A percentile compares a stretch with the other conserved stretches of the same genome.
Evolutionary conservation across 768 basidiomycete genomes (phyloP).

Genomic region (Hortiboletus flavorubellus): DNA sequence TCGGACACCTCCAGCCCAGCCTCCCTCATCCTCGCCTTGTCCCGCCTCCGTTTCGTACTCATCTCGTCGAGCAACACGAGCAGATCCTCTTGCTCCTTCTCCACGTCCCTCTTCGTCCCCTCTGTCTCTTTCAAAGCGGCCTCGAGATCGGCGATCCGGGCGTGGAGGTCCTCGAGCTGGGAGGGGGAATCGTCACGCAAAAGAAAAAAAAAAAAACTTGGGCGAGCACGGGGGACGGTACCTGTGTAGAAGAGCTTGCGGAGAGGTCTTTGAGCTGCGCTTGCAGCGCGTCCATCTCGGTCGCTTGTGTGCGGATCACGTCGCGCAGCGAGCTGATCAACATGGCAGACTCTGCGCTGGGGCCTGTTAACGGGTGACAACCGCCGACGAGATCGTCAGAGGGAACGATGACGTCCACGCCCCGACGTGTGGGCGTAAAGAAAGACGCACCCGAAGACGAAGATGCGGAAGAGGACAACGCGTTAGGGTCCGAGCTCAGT

Average conservation of each 20-base stretch:
- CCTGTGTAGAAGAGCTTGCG: conserved; percentile 38
- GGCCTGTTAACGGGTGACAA: conserved; percentile 36
- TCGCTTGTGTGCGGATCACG: conserved; percentile 76
- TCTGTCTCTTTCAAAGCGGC: conserved; percentile 50
- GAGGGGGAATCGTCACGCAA: neutral
- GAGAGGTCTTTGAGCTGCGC: conserved; percentile 47
- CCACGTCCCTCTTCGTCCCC: conserved; percentile 72
- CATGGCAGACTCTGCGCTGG: conserved; percentile 73
- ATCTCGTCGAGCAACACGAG: conserved; percentile 92
- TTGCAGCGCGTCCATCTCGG: conserved; percentile 72
- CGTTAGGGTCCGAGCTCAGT: conserved; percentile 65
- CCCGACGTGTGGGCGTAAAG: neutral
- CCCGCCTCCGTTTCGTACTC: conserved; percentile 76
- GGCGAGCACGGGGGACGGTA: conserved; percentile 6
- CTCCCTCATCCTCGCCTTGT: conserved; percentile 74
- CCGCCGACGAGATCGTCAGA: neutral
- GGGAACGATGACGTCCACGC: neutral
- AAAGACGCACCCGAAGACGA: conserved; percentile 47
- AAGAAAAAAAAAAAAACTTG: too few relatives aligned
- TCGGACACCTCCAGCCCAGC: conserved; percentile 88
- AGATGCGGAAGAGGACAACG: conserved; percentile 50
- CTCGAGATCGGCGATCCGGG: conserved; percentile 45
- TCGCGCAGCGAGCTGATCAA: conserved; percentile 82
- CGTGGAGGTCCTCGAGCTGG: conserved; percentile 45
- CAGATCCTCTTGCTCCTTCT: conserved; percentile 96